Conservation (phyloP, 257 asterid genomes). For the Fraxinus quadrangulata region DNA sequence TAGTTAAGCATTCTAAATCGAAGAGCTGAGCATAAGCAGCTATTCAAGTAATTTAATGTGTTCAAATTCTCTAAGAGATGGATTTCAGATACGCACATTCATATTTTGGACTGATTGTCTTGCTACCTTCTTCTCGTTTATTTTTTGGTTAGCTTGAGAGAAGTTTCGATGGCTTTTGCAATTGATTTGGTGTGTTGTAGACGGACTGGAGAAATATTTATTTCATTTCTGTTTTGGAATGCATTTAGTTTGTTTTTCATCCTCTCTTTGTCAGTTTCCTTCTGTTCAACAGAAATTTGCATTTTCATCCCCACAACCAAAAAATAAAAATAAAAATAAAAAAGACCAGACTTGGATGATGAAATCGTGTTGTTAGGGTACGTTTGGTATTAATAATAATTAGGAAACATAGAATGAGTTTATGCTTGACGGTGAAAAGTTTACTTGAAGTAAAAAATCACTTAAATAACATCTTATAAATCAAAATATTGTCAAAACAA, state of each 20-base stretch:
- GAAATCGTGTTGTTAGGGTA: neutral
- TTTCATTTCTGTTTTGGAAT: neutral
- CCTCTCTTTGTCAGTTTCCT: neutral
- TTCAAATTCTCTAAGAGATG: neutral
- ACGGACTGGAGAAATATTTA: neutral
- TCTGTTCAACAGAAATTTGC: neutral
- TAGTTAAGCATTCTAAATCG: constrained; percentile 89
- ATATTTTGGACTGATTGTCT: constrained; percentile 30
- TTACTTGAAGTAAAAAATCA: too few species aligned
- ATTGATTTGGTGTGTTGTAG: neutral
- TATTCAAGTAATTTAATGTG: constrained; percentile 18
- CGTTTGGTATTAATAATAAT: too few species aligned
- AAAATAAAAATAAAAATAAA: too few species aligned
- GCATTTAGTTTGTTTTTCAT: neutral
- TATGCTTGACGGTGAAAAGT: too few species aligned
- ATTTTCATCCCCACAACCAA: too few species aligned
- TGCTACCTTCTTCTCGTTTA: neutral
- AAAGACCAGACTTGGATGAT: neutral
- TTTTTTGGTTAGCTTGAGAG: neutral
- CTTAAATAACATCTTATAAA: too few species aligned
- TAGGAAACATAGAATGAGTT: too few species aligned
- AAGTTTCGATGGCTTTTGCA: neutral
- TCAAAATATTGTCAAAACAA: too few species aligned
- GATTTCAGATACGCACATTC: constrained; percentile 2
- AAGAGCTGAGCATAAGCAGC: constrained; percentile 54